Evolutionary conservation across 2,329 filamentous ascomycete genomes (phyloP).

Genomic region (Hypoxylon sp.): DNA sequence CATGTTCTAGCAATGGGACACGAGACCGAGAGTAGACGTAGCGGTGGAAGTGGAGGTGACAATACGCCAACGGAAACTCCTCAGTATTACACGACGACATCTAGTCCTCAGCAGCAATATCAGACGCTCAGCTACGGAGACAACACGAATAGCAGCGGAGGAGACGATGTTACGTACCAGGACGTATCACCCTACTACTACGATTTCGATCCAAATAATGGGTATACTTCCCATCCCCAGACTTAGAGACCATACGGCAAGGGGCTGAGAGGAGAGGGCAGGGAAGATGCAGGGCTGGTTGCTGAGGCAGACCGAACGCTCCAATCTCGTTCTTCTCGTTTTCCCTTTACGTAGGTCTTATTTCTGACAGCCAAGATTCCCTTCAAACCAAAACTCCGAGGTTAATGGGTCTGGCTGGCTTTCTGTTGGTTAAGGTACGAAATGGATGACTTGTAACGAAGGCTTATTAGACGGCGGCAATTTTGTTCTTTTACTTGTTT

Average conservation of each 20-base stretch:
- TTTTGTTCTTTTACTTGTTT: background rate
- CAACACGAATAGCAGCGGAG: slow-evolving; percentile 45
- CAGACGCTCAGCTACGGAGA: slow-evolving; percentile 38
- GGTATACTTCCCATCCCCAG: slow-evolving; percentile 42
- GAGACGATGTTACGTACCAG: slow-evolving; percentile 46
- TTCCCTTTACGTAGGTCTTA: slow-evolving; percentile 2
- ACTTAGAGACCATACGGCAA: slow-evolving; percentile 5
- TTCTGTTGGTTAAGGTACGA: slow-evolving; percentile 34
- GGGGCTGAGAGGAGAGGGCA: background rate
- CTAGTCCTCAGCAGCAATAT: slow-evolving; percentile 53
- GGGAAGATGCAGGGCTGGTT: background rate
- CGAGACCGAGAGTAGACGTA: slow-evolving; percentile 62
- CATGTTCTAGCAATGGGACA: slow-evolving; percentile 67
- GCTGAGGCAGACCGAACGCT: background rate
- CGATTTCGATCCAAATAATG: slow-evolving; percentile 42
- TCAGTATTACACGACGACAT: slow-evolving; percentile 21
- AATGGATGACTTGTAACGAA: slow-evolving; percentile 26
- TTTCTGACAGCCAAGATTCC: slow-evolving; percentile 7
- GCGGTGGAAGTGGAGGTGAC: slow-evolving; percentile 44
- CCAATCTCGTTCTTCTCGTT: slow-evolving; percentile 1
- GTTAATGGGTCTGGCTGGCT: slow-evolving; percentile 5
- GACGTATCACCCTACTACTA: slow-evolving; percentile 48
- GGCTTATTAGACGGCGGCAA: slow-evolving; percentile 19
- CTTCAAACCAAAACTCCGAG: slow-evolving; percentile 10
- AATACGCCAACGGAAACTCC: slow-evolving; percentile 24